Conservation (phyloP, 73 alveolate species). For the Paramecium primaurelia region DNA sequence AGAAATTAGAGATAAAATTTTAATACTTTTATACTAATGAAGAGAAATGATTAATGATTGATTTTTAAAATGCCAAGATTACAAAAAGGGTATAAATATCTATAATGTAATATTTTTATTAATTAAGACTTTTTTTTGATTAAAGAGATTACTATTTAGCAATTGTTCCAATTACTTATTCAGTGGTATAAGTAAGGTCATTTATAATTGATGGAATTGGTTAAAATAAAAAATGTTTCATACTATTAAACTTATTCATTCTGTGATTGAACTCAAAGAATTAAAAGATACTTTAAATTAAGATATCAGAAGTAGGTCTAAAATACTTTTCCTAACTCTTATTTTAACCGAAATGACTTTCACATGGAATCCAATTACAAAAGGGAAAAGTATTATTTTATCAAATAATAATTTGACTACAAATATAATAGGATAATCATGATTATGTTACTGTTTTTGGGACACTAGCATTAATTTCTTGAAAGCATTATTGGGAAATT, state of each 20-base stretch:
- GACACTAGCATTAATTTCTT: conserved; percentile 38
- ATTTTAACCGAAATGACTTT: neutral
- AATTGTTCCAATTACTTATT: neutral
- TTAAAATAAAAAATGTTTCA: neutral
- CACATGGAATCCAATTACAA: conserved; percentile 51
- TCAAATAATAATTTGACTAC: conserved; percentile 49
- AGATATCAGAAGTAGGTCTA: neutral
- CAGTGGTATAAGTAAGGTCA: neutral
- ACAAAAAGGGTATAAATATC: neutral
- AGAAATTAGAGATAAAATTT: neutral
- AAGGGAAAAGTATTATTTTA: conserved; percentile 37
- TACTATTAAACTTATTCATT: conserved; percentile 7
- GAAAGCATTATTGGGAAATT: conserved; percentile 63
- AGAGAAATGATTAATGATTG: neutral
- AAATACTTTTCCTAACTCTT: neutral
- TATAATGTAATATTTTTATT: neutral
- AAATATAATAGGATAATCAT: conserved; percentile 47
- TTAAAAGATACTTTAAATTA: neutral
- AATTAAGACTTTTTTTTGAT: conserved; percentile 4
- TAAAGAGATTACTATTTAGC: neutral
- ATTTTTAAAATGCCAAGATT: neutral
- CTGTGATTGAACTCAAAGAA: neutral
- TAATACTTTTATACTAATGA: conserved; percentile 6
- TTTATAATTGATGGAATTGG: conserved; percentile 35
- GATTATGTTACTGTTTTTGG: conserved; percentile 61